These are phyloP conservation scores for Chimonanthus salicifolius DNA, from an alignment of 164 flowering plant genomes.

Conservation along the genomic window DNA sequence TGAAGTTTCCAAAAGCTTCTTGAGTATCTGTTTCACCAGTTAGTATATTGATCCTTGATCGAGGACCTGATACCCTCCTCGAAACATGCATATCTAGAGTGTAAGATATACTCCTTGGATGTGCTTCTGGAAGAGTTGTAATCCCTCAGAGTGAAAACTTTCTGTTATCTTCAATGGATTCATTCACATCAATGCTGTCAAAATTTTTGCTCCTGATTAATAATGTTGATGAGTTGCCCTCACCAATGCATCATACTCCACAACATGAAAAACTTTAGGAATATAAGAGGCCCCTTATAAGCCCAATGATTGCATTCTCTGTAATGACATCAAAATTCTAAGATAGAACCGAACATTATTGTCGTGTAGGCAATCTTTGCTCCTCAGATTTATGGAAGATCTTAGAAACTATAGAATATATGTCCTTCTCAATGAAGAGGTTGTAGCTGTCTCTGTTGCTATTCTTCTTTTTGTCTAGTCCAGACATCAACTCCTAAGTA, in stretches of 20 bases:
- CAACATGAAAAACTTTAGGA: slow-evolving; percentile 14
- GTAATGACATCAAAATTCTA: not conserved
- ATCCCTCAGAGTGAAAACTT: not conserved
- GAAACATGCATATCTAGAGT: not conserved
- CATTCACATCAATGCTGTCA: not conserved
- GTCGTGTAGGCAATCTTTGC: not conserved
- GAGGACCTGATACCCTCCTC: not conserved
- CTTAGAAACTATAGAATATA: no score
- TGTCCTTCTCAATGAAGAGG: not conserved
- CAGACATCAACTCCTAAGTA: slow-evolving; percentile 26
- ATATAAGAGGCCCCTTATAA: slow-evolving; percentile 1
- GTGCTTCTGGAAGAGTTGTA: slow-evolving; percentile 2
- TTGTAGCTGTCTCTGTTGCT: slow-evolving; percentile 8
- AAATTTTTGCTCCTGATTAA: not conserved
- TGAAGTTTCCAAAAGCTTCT: not conserved
- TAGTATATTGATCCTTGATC: not conserved
- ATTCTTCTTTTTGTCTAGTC: slow-evolving; percentile 14
- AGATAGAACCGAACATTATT: not conserved
- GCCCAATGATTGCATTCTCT: not conserved
- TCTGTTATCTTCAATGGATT: not conserved
- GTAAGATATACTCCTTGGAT: slow-evolving; percentile 24
- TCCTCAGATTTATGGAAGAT: not conserved
- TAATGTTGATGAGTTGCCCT: not conserved
- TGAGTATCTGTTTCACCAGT: not conserved
- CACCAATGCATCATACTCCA: slow-evolving; percentile 26